Percentiles rank a stretch among this genome's conserved stretches.
Conservation (phyloP, 2,329 filamentous ascomycete genomes). For the Colletotrichum sp. region DNA sequence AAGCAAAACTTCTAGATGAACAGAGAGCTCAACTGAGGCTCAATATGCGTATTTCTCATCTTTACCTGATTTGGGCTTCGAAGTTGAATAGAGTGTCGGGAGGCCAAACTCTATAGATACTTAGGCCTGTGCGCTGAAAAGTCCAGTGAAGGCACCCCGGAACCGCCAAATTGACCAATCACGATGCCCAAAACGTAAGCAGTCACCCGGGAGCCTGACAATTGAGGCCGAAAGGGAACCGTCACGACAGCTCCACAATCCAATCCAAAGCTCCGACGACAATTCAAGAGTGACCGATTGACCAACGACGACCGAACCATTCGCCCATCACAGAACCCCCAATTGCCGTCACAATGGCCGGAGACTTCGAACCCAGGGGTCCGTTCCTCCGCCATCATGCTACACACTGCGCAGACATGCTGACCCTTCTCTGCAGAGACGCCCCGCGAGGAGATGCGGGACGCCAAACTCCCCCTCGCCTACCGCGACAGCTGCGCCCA, state of each 20-base stretch:
- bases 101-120: background rate
- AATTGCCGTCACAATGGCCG: conserved; percentile 20
- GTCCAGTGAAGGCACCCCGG: background rate
- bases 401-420: background rate
- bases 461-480: conserved; percentile 82
- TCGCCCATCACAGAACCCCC: conserved; percentile 10
- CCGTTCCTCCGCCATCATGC: background rate
- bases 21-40: background rate
- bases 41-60: rapidly evolving
- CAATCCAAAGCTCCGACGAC: conserved; percentile 22
- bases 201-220: background rate
- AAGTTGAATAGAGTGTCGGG: background rate
- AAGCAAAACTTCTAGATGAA: rapidly evolving
- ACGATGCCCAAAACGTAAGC: background rate
- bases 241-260: conserved; percentile 13
- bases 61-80: background rate
- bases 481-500: conserved; percentile 97
- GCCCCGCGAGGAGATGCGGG: conserved; percentile 91
- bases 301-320: conserved; percentile 13
- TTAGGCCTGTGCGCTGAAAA: background rate
- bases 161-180: background rate
- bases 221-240: background rate
- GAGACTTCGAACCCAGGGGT: conserved; percentile 21
- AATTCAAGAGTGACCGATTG: conserved; percentile 9
- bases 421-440: conserved; percentile 43